These are phyloP conservation scores for Cordia subcordata DNA, from an alignment of 257 asterid genomes.

Conservation along the genomic window DNA sequence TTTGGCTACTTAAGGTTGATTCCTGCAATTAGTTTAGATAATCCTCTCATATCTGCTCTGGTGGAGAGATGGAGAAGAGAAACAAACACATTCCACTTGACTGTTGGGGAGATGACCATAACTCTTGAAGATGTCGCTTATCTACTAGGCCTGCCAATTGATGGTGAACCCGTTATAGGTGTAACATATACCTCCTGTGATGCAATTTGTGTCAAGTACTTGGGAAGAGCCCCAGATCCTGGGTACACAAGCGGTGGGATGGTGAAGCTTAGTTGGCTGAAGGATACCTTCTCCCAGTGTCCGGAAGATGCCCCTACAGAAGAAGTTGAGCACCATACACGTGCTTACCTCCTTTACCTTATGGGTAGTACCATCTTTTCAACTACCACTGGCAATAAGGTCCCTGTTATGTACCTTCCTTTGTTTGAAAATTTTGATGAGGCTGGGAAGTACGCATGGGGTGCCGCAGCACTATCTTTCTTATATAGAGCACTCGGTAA, in stretches of 20 bases:
- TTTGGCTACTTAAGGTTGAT: slow-evolving; percentile 73
- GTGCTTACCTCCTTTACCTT: slow-evolving; percentile 93
- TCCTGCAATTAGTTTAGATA: slow-evolving; percentile 74
- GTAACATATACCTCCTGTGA: slow-evolving; percentile 75
- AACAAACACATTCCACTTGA: slow-evolving; percentile 89
- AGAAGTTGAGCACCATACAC: slow-evolving; percentile 67
- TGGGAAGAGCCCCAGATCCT: slow-evolving; percentile 42
- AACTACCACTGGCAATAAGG: slow-evolving; percentile 96
- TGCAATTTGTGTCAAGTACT: slow-evolving; percentile 33
- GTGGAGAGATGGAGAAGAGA: slow-evolving; percentile 98
- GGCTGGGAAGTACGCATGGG: slow-evolving; percentile 97
- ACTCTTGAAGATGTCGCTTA: slow-evolving; percentile 91
- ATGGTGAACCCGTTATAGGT: slow-evolving; percentile 94
- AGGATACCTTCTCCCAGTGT: slow-evolving; percentile 78
- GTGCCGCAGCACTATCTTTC: slow-evolving; percentile 88
- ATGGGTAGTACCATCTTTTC: slow-evolving; percentile 93
- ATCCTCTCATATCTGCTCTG: slow-evolving; percentile 91
- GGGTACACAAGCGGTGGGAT: slow-evolving; percentile 58
- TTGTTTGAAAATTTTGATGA: slow-evolving; percentile 83
- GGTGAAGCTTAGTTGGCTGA: slow-evolving; percentile 98
- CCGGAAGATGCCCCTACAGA: slow-evolving; percentile 60
- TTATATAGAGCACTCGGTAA: slow-evolving; percentile 92
- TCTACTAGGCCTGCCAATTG: slow-evolving; percentile 84
- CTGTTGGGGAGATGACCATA: slow-evolving; percentile 92
- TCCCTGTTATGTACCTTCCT: slow-evolving; percentile 95